These are phyloP conservation scores for Cyberlindnera japonica DNA, from an alignment of 805 yeast genomes.

Conservation along the genomic window DNA sequence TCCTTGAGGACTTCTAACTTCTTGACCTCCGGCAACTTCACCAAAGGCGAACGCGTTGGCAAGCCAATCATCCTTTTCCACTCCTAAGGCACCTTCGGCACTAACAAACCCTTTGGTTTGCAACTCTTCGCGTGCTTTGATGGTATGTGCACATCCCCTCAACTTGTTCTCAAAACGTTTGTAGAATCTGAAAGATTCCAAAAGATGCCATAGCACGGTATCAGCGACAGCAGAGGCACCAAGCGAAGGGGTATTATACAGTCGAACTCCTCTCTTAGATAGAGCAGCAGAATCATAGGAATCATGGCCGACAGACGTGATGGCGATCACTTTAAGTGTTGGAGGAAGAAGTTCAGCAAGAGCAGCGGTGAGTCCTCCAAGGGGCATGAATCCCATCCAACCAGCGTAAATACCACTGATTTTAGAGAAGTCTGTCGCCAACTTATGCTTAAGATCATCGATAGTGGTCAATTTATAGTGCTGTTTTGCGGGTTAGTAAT, in stretches of 20 bases:
- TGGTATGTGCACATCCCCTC: conserved; percentile 36
- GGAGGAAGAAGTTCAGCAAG: conserved; percentile 43
- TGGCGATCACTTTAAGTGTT: conserved; percentile 43
- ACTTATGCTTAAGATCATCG: conserved; percentile 37
- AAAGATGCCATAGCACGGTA: conserved; percentile 51
- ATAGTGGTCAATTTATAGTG: conserved; percentile 34
- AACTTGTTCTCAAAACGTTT: conserved; percentile 33
- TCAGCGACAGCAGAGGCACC: conserved; percentile 67
- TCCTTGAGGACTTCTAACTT: conserved; percentile 42
- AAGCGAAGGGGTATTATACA: conserved; percentile 43
- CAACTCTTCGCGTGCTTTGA: conserved; percentile 35
- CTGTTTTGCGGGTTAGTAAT: conserved; percentile 11
- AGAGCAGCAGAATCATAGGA: conserved; percentile 43
- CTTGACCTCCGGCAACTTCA: conserved; percentile 33
- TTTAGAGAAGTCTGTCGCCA: conserved; percentile 33
- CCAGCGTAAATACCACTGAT: conserved; percentile 56
- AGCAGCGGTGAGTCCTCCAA: conserved; percentile 48
- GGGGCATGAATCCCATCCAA: conserved; percentile 49
- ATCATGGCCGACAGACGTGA: conserved; percentile 59
- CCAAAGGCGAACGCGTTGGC: conserved; percentile 34
- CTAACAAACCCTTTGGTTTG: conserved; percentile 29
- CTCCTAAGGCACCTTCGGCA: conserved; percentile 29
- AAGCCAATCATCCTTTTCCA: conserved; percentile 26
- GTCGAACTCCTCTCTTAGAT: conserved; percentile 35
- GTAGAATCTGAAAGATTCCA: conserved; percentile 52